phyloP scores from a whole-genome alignment of 2,329 filamentous ascomycete genomes.

The Penicillium sp. region DNA sequence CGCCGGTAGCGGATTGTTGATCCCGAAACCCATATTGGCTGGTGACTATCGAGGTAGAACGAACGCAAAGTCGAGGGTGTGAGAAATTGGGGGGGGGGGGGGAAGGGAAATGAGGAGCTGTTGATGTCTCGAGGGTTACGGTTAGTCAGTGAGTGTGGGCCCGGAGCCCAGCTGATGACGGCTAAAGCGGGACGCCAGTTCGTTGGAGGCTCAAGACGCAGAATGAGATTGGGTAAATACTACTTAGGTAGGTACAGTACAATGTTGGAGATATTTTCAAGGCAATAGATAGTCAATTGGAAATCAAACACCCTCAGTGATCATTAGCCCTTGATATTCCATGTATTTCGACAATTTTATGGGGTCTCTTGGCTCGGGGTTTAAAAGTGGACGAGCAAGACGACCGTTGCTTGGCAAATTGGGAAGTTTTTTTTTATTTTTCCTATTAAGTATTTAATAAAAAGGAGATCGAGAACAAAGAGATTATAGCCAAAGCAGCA shows the following conservation, averaged over 20 bases:
- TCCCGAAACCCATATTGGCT: constrained; percentile 45
- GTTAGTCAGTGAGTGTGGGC: constrained; percentile 30
- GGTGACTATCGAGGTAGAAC: constrained; percentile 12
- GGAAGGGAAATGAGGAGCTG: constrained; percentile 2
- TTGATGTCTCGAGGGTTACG: constrained; percentile 15
- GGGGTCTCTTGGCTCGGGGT: background rate
- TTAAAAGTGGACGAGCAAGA: background rate
- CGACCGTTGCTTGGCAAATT: background rate
- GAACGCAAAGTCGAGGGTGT: constrained; percentile 3
- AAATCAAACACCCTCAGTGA: background rate
- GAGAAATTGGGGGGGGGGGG: constrained; percentile 1
- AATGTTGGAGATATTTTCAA: background rate
- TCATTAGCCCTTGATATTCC: background rate
- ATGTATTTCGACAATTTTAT: background rate
- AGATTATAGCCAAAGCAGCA: background rate
- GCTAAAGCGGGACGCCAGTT: constrained; percentile 22
- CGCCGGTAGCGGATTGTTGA: constrained; percentile 50
- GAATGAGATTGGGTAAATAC: background rate
- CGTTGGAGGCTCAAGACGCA: constrained; percentile 7
- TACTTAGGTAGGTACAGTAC: background rate
- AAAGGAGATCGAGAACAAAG: background rate
- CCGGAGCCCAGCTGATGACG: constrained; percentile 18
- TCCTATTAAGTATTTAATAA: too few relatives aligned
- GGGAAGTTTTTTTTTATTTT: background rate
- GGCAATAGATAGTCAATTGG: background rate